Base-by-base conservation (phyloP, 2,329 filamentous ascomycete species). In the Pyrenochaeta sp. region DNA sequence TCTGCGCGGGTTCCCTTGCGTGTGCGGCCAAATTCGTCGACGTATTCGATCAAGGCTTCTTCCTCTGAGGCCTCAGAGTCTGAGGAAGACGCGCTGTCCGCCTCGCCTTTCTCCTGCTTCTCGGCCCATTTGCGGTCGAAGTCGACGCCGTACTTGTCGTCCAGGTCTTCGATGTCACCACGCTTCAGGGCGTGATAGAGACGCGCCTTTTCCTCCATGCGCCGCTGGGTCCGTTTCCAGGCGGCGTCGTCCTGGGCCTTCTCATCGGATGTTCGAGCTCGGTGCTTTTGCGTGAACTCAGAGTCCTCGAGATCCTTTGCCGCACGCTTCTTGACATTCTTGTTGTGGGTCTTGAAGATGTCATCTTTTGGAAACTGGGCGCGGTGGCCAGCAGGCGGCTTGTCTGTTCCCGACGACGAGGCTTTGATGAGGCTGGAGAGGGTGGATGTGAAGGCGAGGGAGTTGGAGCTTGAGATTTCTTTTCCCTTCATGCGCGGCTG, bases 41-140 rank as follows among this genome's bases (percentile, higher is more conserved):
- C 81, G 67, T 90, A 95, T 56, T 96, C 92, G 4, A 97, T 76
- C n/a, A 89, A 71, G 40, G 91, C 87, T 18, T 79, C 76, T 30
- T 77, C 69, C 32, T 76, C 70, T n/a, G 51, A 54, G 14, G 47
- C 54, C 11, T 58, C 51, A 2, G 59, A 63, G 3, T 74, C 73
- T 1, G 67, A 66, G 10, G 48, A 66, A 30, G 53, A 71, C 10
- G 76, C 75, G 1, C 74, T 72, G 2, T 69, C 71, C 6, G 74
- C 49, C 44, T 77, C 73, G 39, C 65, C 72, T 1, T 64, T 61
- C 3, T 69, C 72, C 41, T 85, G 77, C 17, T 77, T 75, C 65
- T 96, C 89, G 0, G 88, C 90, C 92, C 94, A 97, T 74, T 97
- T 99, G 48, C 87, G 81, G 72, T 97, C 94, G 71, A 99, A 99